A percentile compares a stretch with the other conserved stretches of the same genome.
These are phyloP conservation scores for Rhizophagus sp. DNA, from an alignment of 192 early-diverging fungal species.

Conservation along the genomic window DNA sequence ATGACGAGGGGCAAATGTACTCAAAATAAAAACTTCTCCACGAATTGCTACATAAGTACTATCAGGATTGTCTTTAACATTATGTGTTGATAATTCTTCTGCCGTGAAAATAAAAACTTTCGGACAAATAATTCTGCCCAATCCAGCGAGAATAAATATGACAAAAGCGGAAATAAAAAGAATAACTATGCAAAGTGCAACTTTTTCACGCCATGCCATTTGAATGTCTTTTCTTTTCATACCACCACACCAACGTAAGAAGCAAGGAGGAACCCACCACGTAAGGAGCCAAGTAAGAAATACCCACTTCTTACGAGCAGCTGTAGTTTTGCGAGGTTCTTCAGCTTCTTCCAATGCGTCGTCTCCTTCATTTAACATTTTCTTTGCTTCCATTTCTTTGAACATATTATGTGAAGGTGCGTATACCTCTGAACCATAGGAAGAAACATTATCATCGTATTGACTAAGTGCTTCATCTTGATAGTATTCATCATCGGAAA, in stretches of 20 bases:
- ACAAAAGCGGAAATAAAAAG: constrained; percentile 74
- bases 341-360: constrained; percentile 48
- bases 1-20: constrained; percentile 60
- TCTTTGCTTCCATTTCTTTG: constrained; percentile 50
- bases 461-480: constrained; percentile 41
- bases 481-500: constrained; percentile 65
- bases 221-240: constrained; percentile 80
- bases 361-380: constrained; percentile 46
- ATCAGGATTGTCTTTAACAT: constrained; percentile 36
- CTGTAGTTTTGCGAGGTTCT: constrained; percentile 51
- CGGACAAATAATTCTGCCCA: constrained; percentile 77
- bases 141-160: constrained; percentile 82
- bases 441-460: constrained; percentile 37
- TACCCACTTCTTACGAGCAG: constrained; percentile 80
- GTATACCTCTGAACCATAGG: constrained; percentile 47
- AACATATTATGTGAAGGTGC: constrained; percentile 42
- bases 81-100: constrained; percentile 53
- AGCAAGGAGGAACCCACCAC: constrained; percentile 81
- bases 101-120: constrained; percentile 71
- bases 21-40: constrained; percentile 82
- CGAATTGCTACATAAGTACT: constrained; percentile 72
- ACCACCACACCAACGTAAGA: constrained; percentile 68
- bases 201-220: constrained; percentile 97
- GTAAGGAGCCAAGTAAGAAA: constrained; percentile 76
- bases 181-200: constrained; percentile 87